Conservation (phyloP, 805 yeast species). For the Candida ovalis region DNA sequence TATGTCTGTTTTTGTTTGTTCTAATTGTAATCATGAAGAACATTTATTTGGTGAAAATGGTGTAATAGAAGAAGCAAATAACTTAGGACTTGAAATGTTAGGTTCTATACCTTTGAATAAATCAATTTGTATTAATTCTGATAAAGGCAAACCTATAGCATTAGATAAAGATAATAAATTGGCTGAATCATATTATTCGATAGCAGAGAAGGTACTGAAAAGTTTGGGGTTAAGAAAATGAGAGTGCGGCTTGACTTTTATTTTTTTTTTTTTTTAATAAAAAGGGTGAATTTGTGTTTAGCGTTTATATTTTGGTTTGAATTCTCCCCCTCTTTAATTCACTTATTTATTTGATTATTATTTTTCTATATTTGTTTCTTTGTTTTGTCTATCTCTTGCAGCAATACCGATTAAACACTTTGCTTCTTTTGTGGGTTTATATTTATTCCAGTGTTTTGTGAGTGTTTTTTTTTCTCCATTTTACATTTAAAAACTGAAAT, state of each 20-base stretch:
- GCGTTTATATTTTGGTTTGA: too few relatives aligned
- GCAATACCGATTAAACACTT: too few relatives aligned
- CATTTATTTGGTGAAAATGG: constrained; percentile 74
- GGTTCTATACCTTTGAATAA: constrained; percentile 68
- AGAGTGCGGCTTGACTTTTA: background rate
- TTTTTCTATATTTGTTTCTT: too few relatives aligned
- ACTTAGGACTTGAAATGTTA: constrained; percentile 45
- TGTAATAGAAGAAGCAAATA: constrained; percentile 44
- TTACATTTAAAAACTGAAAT: too few relatives aligned
- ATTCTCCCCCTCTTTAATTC: too few relatives aligned
- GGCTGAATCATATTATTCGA: constrained; percentile 41
- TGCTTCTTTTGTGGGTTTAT: too few relatives aligned
- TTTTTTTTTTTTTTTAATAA: background rate
- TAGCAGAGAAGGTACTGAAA: constrained; percentile 40
- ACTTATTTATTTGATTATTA: too few relatives aligned
- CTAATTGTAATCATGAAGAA: constrained; percentile 68
- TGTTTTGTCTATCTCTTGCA: too few relatives aligned
- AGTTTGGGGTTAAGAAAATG: constrained; percentile 11
- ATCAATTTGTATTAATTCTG: constrained; percentile 57
- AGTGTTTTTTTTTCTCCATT: too few relatives aligned
- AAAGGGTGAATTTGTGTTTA: background rate
- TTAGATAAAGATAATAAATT: constrained; percentile 36
- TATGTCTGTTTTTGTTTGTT: constrained; percentile 75
- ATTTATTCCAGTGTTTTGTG: too few relatives aligned
- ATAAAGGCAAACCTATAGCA: constrained; percentile 62